Conservation (phyloP, 768 basidiomycete genomes). For the Mycena floridula region DNA sequence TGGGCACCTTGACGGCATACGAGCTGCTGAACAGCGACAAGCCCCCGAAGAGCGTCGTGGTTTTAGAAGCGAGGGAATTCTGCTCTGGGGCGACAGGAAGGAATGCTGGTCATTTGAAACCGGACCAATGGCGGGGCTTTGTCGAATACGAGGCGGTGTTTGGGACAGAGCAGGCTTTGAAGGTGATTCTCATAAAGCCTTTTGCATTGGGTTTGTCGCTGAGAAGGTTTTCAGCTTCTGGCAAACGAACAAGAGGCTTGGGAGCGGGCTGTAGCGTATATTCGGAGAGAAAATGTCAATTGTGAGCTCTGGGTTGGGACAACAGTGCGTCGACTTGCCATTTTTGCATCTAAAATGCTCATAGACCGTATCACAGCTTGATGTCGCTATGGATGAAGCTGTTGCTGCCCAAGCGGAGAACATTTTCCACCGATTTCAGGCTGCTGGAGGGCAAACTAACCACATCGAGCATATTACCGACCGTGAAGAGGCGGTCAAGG, state of each 20-base stretch:
- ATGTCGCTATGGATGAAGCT: slow-evolving; percentile 11
- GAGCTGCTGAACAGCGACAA: slow-evolving; percentile 12
- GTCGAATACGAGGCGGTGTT: slow-evolving; percentile 26
- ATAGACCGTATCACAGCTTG: slow-evolving; percentile 6
- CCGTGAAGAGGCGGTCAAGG: slow-evolving; percentile 11
- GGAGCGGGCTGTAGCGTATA: slow-evolving; percentile 7
- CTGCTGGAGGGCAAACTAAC: slow-evolving; percentile 13
- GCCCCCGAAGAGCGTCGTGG: slow-evolving; percentile 32
- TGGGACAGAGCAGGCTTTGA: slow-evolving; percentile 31
- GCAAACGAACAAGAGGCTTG: slow-evolving; percentile 13
- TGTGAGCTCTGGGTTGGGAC: slow-evolving; percentile 19
- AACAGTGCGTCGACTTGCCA: slow-evolving; percentile 3
- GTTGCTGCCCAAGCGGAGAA: slow-evolving; percentile 3
- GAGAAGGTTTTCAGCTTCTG: slow-evolving; percentile 21
- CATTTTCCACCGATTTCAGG: slow-evolving; percentile 9
- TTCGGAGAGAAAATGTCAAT: slow-evolving; percentile 12
- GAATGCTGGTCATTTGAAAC: slow-evolving; percentile 48
- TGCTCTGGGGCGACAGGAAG: slow-evolving; percentile 51
- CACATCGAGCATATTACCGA: slow-evolving; percentile 13
- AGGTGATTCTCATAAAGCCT: slow-evolving; percentile 24
- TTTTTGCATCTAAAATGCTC: too few relatives aligned
- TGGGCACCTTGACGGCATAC: slow-evolving; percentile 13
- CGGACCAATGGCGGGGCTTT: slow-evolving; percentile 43
- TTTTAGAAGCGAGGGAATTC: slow-evolving; percentile 57
- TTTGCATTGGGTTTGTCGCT: slow-evolving; percentile 31